Conservation (phyloP, 768 basidiomycete species). For the Mycena epipterygia region DNA sequence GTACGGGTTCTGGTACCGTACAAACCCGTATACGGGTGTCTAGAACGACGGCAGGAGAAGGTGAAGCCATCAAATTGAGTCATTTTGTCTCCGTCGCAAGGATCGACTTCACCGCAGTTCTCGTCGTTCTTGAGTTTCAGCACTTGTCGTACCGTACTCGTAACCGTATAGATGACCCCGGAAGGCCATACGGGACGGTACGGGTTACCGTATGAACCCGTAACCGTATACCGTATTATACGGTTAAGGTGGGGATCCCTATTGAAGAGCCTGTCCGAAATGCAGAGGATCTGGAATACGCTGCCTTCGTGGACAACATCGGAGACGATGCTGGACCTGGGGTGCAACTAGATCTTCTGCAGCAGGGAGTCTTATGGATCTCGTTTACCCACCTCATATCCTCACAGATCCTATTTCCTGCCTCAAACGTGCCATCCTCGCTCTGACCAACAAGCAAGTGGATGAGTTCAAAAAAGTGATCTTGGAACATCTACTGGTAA, state of each 20-base stretch:
- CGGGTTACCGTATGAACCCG: constrained; percentile 2
- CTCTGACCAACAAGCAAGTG: constrained; percentile 48
- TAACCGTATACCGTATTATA: too few relatives aligned
- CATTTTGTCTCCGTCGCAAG: background rate
- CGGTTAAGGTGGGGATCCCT: too few relatives aligned
- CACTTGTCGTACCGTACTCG: background rate
- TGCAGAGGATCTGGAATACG: constrained; percentile 51
- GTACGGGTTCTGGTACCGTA: background rate
- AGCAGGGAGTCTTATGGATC: constrained; percentile 34
- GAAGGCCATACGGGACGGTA: constrained; percentile 4
- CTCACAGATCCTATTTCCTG: constrained; percentile 41
- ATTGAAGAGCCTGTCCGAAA: constrained; percentile 52
- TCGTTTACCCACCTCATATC: constrained; percentile 44
- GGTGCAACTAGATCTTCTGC: constrained; percentile 33
- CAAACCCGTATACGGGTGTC: constrained; percentile 1
- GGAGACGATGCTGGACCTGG: constrained; percentile 49
- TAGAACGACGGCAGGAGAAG: background rate
- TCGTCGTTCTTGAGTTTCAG: background rate
- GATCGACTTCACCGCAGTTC: background rate
- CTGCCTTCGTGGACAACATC: constrained; percentile 52
- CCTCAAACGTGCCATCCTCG: constrained; percentile 50
- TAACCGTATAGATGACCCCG: background rate
- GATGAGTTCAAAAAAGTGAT: constrained; percentile 51
- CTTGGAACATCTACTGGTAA: constrained; percentile 42
- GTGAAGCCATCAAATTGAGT: background rate